Base-by-base conservation (phyloP, 139 green algal species). In the Picochlorum sp. region DNA sequence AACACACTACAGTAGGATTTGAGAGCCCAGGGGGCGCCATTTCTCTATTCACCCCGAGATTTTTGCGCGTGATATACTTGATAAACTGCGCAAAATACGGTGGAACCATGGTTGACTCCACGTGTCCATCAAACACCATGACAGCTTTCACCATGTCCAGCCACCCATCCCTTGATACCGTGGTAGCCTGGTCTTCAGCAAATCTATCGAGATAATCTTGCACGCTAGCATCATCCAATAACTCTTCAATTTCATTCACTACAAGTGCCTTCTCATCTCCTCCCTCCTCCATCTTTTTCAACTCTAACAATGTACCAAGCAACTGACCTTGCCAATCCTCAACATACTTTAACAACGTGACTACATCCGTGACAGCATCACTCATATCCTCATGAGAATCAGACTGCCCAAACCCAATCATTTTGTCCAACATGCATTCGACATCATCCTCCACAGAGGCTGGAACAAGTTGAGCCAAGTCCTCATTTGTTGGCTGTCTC, bases 1-100 rank as follows among this genome's bases (percentile, higher is more conserved):
- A 88, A 11, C 83, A 70, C 13, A 96, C 69, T 2, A 90, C 85
- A 0, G 80, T 83, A 18, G 64, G 61, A 64, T 96, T 86, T 4
- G 82, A 86, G 49, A 95, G 72, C 0, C 88, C 88, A 2, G 88
- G 75, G 5, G 88, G 88, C 46, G 77, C 78, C 2, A 90, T 41
- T 49, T 93, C 84, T 16, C 88, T 67, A 44, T 67, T 74, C 14
- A 79, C 78, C 6, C 69, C 80, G 4, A 54, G 32, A 76, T 95
- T 95, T 73, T 85, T 91, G 51, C 65, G 64, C n/a, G 86, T 57
- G 41, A 95, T 58, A 44, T 67, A 64, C 32, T 54, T 41, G 56
- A 94, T 49, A 66, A 91, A 89, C 30, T 59, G 51, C 3, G 76
- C 52, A 52, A 90, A 61, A 18, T 60, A 54, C 9, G 62, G 44